Evolutionary conservation across 2,329 filamentous ascomycete genomes (phyloP).

Genomic region (Arthrobotrys iridis): DNA sequence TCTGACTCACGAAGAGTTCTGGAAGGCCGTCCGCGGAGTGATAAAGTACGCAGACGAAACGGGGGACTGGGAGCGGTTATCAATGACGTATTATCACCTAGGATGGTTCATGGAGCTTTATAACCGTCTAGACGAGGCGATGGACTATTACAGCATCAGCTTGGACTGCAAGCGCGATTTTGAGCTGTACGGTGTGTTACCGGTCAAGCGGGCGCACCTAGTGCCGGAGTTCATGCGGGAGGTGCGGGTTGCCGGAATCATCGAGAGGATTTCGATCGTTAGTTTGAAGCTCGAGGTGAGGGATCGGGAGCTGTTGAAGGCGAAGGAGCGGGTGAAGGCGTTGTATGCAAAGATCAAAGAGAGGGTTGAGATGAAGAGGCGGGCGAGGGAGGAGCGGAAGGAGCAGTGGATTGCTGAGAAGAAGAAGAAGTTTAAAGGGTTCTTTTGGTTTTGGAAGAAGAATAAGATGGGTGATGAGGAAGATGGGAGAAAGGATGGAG

Average conservation of each 20-base stretch:
- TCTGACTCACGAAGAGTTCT: not conserved
- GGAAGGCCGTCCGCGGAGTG: not conserved
- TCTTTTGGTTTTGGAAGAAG: not conserved
- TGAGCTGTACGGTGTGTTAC: not conserved
- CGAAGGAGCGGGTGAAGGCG: not conserved
- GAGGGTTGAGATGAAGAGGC: not conserved
- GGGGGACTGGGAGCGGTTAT: not conserved
- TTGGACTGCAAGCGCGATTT: slow-evolving; percentile 11
- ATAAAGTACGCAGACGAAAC: not conserved
- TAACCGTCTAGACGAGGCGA: not conserved
- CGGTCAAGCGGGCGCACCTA: not conserved
- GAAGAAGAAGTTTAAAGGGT: not conserved
- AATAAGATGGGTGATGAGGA: slow-evolving; percentile 45
- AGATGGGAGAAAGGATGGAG: slow-evolving; percentile 17
- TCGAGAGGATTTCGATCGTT: not conserved
- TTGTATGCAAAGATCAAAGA: not conserved
- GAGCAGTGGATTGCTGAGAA: not conserved
- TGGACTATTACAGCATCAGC: slow-evolving; percentile 5
- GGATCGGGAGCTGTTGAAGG: too few relatives aligned
- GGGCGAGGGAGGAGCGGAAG: not conserved
- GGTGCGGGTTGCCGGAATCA: not conserved
- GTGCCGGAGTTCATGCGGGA: slow-evolving; percentile 19
- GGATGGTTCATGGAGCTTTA: slow-evolving; percentile 12
- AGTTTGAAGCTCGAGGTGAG: not conserved
- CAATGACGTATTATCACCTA: not conserved